phyloP scores from a whole-genome alignment of 2,329 filamentous ascomycete genomes.

The Hypoxylon sp. region DNA sequence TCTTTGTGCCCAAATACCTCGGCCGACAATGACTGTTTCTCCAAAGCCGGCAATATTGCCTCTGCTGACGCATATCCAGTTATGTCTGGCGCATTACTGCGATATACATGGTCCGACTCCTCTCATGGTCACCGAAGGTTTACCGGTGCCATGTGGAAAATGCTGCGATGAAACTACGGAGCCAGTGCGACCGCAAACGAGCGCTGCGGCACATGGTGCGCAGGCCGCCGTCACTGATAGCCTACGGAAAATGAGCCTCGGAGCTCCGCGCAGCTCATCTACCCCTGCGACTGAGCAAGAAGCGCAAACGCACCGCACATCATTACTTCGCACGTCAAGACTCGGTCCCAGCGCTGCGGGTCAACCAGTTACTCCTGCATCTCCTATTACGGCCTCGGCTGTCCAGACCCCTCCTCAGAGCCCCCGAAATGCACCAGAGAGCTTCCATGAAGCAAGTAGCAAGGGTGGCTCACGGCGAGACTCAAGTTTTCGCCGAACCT shows the following conservation, averaged over 20 bases:
- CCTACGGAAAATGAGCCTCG: conserved; percentile 62
- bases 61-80: conserved; percentile 65
- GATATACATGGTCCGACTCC: conserved; percentile 78
- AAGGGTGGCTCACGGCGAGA: conserved; percentile 60
- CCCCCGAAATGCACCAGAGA: conserved; percentile 59
- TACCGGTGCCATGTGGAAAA: conserved; percentile 70
- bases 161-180: conserved; percentile 66
- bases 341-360: conserved; percentile 28
- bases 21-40: conserved; percentile 45
- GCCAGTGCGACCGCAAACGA: conserved; percentile 58
- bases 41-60: conserved; percentile 45
- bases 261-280: conserved; percentile 59
- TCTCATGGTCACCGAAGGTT: conserved; percentile 76
- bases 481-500: conserved; percentile 72
- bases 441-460: conserved; percentile 43
- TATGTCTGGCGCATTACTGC: conserved; percentile 79
- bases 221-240: conserved; percentile 61
- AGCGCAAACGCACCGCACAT: conserved; percentile 58
- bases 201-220: conserved; percentile 54
- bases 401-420: conserved; percentile 72
- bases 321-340: conserved; percentile 58
- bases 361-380: conserved; percentile 36
- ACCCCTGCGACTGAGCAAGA: conserved; percentile 61
- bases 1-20: conserved; percentile 22
- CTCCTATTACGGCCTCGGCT: conserved; percentile 55